Evolutionary conservation across 2,329 filamentous ascomycete genomes (phyloP), one percentile per base, ranked within the genome.

Genomic region (Sordariomycetes sp.): DNA sequence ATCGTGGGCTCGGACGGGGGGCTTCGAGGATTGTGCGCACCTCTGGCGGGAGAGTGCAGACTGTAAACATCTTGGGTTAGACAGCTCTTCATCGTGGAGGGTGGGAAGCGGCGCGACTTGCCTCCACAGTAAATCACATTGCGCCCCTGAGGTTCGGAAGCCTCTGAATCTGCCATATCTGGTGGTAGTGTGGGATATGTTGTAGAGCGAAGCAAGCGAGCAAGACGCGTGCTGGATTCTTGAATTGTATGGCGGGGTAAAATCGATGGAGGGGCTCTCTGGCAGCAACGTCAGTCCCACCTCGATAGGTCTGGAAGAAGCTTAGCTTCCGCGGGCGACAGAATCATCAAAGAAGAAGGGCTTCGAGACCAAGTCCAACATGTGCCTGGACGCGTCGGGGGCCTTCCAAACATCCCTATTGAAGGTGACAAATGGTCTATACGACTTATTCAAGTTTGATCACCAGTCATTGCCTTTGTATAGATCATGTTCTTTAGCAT

Each of bases 41-140:
- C 70, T 81, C 76, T 35, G 76, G 75, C 23, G 76, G 76, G 36
- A 81, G 61, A 39, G 72, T 72, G 59, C 76, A 81, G 32, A 80
- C 76, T 81, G 45, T 30, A 45, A 14, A 42, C 19, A 27, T 30
- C 20, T 16, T 12, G 15, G 12, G 26, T 28, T 12, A 21, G 20
- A 15, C 10, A n/a, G n/a, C n/a, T n/a, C n/a, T n/a, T n/a, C n/a
- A n/a, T 21, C 20, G 14, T 12, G 12, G 7, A 23, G 15, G 30
- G 8, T 23, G 10, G 14, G 23, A 18, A 16, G n/a, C 6, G 19
- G 17, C 21, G 18, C n/a, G 29, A 58, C 70, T 51, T 68, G 76
- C 73, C 72, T 45, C 70, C 71, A 46, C 73, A 77, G 56, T 77
- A 77, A 33, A 60, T 50, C 34, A 76, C 66, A 48, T 64, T 58